Conservation (phyloP, 768 basidiomycete species). For the Gloeopeniophorella convolvens region DNA sequence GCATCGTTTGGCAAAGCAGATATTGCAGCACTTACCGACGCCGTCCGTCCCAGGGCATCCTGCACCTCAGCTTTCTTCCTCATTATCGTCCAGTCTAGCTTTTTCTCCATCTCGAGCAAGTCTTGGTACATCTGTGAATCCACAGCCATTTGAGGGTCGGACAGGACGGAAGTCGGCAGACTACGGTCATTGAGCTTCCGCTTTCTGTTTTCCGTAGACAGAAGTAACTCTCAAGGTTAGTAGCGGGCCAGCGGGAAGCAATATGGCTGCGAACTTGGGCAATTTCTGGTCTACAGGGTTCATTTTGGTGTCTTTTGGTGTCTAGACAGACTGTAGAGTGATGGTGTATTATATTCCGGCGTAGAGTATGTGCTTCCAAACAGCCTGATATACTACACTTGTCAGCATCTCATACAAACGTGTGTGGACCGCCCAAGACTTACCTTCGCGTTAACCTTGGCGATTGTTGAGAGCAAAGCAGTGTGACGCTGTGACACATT, state of each 20-base stretch:
- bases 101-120: conserved; percentile 81
- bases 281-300: conserved; percentile 27
- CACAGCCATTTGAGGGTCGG: conserved; percentile 66
- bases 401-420: too few relatives aligned
- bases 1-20: neutral
- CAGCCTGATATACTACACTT: too few relatives aligned
- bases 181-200: conserved; percentile 76
- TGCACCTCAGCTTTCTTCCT: conserved; percentile 88
- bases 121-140: conserved; percentile 86
- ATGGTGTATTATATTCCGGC: too few relatives aligned
- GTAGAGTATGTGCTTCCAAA: too few relatives aligned
- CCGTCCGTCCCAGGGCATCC: conserved; percentile 72
- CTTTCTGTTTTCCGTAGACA: conserved; percentile 38
- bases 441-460: too few relatives aligned
- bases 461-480: too few relatives aligned
- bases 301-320: conserved; percentile 4
- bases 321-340: too few relatives aligned
- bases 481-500: too few relatives aligned
- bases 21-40: conserved; percentile 44
- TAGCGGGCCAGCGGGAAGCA: neutral
- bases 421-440: too few relatives aligned
- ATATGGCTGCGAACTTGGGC: conserved; percentile 27
- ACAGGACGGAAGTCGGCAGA: conserved; percentile 68
- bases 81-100: conserved; percentile 92
- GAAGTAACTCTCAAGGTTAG: neutral